phyloP scores from a whole-genome alignment of 306 rosid genomes.

The Cicer arietinum region DNA sequence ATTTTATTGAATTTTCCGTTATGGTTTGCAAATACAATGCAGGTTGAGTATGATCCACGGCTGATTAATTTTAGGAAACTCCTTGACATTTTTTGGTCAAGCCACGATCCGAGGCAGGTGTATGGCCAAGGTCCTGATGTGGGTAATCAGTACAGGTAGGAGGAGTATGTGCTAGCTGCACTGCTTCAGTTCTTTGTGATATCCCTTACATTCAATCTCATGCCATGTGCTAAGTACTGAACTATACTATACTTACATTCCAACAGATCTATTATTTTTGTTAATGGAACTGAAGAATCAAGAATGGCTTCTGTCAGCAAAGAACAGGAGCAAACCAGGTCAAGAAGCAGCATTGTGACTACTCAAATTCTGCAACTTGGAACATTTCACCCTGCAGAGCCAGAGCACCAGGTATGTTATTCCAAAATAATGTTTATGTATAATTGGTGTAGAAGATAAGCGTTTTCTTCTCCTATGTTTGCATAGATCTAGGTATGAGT shows the following conservation, averaged over 20 bases:
- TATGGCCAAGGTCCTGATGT: constrained; percentile 99
- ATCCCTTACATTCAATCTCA: constrained; percentile 32
- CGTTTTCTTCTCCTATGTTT: constrained; percentile 12
- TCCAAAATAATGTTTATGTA: constrained; percentile 29
- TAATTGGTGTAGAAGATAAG: constrained; percentile 15
- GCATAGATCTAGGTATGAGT: constrained; percentile 16
- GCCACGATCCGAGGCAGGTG: constrained; percentile 92
- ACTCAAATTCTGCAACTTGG: constrained; percentile 81
- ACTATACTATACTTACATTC: constrained; percentile 24
- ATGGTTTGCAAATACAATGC: constrained; percentile 42
- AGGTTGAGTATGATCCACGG: constrained; percentile 88
- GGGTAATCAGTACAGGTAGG: constrained; percentile 90
- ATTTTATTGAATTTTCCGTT: constrained; percentile 27
- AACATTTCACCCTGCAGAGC: constrained; percentile 77
- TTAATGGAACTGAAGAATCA: constrained; percentile 81
- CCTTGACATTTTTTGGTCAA: constrained; percentile 84
- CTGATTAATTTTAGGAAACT: constrained; percentile 68
- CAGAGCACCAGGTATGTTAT: constrained; percentile 85
- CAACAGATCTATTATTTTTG: constrained; percentile 82
- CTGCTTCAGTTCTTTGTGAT: constrained; percentile 11
- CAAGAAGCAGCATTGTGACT: constrained; percentile 76
- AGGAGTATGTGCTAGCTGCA: constrained; percentile 26
- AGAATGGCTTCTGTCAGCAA: constrained; percentile 79
- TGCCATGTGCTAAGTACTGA: constrained; percentile 14
- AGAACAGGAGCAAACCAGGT: constrained; percentile 85